These are phyloP conservation scores for Farysia itapuensis DNA, from an alignment of 1,284 basidiomycete species.

Conservation along the genomic window DNA sequence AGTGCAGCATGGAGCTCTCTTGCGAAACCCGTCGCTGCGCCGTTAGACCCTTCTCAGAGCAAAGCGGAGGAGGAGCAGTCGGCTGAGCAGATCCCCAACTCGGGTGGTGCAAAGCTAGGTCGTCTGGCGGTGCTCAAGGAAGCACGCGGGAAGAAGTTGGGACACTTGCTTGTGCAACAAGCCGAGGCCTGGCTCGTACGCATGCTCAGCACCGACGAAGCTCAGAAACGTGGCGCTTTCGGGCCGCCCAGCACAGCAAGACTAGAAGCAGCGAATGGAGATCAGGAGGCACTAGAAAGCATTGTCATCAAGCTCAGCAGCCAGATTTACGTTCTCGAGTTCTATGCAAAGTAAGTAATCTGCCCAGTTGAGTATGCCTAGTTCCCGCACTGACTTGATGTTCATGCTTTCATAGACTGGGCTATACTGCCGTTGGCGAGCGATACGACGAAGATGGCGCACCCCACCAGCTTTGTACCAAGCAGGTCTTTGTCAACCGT, in stretches of 20 bases:
- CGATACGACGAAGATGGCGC: slow-evolving; percentile 31
- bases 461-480: slow-evolving; percentile 31
- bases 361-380: no score
- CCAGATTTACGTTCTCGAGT: slow-evolving; percentile 26
- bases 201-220: slow-evolving; percentile 2
- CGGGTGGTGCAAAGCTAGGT: slow-evolving; percentile 29
- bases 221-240: slow-evolving; percentile 16
- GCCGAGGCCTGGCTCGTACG: slow-evolving; percentile 23
- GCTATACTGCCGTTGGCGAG: slow-evolving; percentile 26
- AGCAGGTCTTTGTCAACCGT: slow-evolving; percentile 27
- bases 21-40: neutral
- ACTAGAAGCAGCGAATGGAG: neutral
- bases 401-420: no score
- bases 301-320: slow-evolving; percentile 42
- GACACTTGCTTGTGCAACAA: slow-evolving; percentile 13
- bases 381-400: no score
- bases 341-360: slow-evolving; percentile 31
- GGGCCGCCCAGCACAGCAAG: slow-evolving; percentile 9
- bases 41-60: slow-evolving; percentile 18
- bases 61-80: slow-evolving; percentile 14
- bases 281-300: slow-evolving; percentile 8
- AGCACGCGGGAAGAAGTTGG: slow-evolving; percentile 28
- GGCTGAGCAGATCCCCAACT: slow-evolving; percentile 3
- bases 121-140: slow-evolving; percentile 28
- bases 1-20: slow-evolving; percentile 12